Conservation (phyloP, 163 green algal species). For the Trebouxia gelatinosa region DNA sequence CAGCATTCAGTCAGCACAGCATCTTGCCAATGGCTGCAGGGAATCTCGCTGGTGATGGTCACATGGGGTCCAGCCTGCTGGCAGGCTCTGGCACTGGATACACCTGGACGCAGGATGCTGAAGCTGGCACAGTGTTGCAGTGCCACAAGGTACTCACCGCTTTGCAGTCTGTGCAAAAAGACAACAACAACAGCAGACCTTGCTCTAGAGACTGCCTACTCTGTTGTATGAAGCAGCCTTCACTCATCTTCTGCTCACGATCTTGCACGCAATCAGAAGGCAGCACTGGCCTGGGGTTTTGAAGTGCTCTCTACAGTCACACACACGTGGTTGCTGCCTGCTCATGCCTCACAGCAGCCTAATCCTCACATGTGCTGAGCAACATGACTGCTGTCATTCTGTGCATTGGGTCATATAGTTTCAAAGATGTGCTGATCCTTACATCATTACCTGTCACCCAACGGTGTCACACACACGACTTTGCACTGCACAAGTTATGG, state of each 20-base stretch:
- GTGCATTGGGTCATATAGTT: not conserved
- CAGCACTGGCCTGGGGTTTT: too few relatives aligned
- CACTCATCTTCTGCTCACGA: not conserved
- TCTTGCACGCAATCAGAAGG: not conserved
- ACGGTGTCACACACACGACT: not conserved
- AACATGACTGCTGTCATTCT: too few relatives aligned
- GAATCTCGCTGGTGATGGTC: not conserved
- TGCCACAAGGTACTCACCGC: slow-evolving; percentile 13
- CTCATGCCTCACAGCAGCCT: not conserved
- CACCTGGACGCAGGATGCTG: not conserved
- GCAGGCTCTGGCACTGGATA: not conserved
- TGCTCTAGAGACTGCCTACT: not conserved
- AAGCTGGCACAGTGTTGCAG: slow-evolving; percentile 5
- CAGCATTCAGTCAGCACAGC: too few relatives aligned
- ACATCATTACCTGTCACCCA: not conserved
- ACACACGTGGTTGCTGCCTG: not conserved
- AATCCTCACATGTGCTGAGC: too few relatives aligned
- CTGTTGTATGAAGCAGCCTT: not conserved
- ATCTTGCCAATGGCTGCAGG: not conserved
- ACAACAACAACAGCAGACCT: not conserved
- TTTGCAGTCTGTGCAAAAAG: not conserved
- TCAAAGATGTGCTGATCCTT: not conserved
- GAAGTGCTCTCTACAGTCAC: not conserved
- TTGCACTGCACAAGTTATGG: not conserved
- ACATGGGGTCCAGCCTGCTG: not conserved